Percentiles rank a stretch among this genome's conserved stretches.
Evolutionary conservation across 352 stramenopile genomes (phyloP).

Genomic region (Aphanomyces astaci): DNA sequence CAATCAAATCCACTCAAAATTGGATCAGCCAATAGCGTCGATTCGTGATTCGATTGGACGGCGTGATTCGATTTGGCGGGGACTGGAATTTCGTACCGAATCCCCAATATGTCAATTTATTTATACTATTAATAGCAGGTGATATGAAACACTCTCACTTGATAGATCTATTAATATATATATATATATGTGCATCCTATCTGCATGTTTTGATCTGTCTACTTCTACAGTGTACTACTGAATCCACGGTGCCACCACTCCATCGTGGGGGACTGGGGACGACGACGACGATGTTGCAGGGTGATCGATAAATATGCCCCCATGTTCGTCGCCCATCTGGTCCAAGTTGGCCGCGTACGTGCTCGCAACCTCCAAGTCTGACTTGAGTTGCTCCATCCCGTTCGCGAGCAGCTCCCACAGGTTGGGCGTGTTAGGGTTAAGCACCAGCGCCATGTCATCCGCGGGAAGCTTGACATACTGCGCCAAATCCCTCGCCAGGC

Average conservation of each 20-base stretch:
- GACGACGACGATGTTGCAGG: background rate
- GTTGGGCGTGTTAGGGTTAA: slow-evolving; percentile 53
- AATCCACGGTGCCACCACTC: background rate
- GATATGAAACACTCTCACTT: no score
- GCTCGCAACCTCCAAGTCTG: slow-evolving; percentile 75
- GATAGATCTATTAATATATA: no score
- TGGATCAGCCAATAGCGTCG: no score
- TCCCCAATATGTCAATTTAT: no score
- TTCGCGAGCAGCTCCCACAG: slow-evolving; percentile 78
- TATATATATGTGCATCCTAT: no score
- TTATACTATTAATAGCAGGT: no score
- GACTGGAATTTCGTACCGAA: no score
- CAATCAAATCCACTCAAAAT: no score
- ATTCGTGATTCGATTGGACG: no score
- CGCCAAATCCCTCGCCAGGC: slow-evolving; percentile 69
- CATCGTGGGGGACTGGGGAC: background rate
- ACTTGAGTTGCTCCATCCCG: slow-evolving; percentile 86
- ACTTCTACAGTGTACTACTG: background rate
- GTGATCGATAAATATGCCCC: background rate
- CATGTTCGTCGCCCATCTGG: slow-evolving; percentile 11
- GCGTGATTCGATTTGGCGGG: no score
- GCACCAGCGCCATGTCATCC: slow-evolving; percentile 37
- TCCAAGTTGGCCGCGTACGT: slow-evolving; percentile 83
- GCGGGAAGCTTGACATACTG: slow-evolving; percentile 76
- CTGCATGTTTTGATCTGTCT: no score